phyloP scores from a whole-genome alignment of 345 rosid genomes.

The Citrus mangshanensis region DNA sequence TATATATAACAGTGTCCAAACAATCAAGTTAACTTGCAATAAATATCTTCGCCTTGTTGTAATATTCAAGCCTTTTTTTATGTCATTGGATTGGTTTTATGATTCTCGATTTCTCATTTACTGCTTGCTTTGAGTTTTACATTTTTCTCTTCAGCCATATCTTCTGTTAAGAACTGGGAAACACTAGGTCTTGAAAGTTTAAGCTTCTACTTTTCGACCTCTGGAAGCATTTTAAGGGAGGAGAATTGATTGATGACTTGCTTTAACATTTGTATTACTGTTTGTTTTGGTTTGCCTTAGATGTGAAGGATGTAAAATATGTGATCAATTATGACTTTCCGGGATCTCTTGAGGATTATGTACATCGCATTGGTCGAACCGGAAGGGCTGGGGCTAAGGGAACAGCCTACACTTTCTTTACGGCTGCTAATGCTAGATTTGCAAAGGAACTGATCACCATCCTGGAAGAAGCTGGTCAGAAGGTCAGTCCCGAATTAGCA shows the following conservation, averaged over 20 bases:
- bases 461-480: constrained; percentile 98
- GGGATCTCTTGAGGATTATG: constrained; percentile 97
- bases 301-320: constrained; percentile 93
- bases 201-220: background rate
- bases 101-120: background rate
- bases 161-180: background rate
- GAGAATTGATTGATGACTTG: background rate
- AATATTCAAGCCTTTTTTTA: background rate
- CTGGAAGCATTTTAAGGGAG: background rate
- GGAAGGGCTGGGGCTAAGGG: constrained; percentile 99
- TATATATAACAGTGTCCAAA: background rate
- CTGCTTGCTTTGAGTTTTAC: background rate
- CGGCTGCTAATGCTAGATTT: constrained; percentile 92
- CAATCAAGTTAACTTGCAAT: background rate
- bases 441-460: constrained; percentile 87
- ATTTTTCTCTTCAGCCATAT: background rate
- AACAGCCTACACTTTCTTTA: constrained; percentile 96
- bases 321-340: constrained; percentile 99
- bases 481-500: constrained; percentile 78
- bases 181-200: background rate
- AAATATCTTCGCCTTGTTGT: background rate
- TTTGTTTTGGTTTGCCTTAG: constrained; percentile 42
- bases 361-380: constrained; percentile 95
- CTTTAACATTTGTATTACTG: background rate
- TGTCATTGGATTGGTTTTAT: background rate